phyloP scores from a whole-genome alignment of 2,329 filamentous ascomycete genomes.

The Talaromyces sp. region DNA sequence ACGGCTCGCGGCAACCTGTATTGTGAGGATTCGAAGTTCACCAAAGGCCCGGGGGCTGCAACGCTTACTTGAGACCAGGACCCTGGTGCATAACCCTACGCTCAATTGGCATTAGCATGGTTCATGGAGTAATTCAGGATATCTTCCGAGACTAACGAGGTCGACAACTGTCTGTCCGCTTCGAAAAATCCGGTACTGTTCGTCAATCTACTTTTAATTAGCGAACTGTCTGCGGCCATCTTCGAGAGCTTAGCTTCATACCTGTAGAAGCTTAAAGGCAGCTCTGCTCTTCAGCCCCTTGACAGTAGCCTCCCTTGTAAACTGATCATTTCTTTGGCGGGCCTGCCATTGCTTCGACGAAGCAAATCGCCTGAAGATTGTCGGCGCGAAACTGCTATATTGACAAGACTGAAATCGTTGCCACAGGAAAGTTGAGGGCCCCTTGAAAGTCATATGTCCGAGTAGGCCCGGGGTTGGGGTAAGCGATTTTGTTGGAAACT shows the following conservation, averaged over 20 bases:
- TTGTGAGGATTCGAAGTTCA: slow-evolving; percentile 3
- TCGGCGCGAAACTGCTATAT: not conserved
- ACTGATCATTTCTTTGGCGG: slow-evolving; percentile 69
- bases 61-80: slow-evolving; percentile 53
- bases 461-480: not conserved
- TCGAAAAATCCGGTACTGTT: slow-evolving; percentile 72
- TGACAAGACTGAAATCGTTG: slow-evolving; percentile 20
- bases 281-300: slow-evolving; percentile 81
- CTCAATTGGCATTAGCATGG: slow-evolving; percentile 3
- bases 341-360: slow-evolving; percentile 78
- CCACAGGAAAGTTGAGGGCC: not conserved
- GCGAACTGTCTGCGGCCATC: slow-evolving; percentile 5
- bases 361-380: slow-evolving; percentile 18
- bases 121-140: not conserved
- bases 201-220: slow-evolving; percentile 60
- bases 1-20: slow-evolving; percentile 71
- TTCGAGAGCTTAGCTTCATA: slow-evolving; percentile 26
- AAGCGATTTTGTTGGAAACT: not conserved
- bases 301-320: slow-evolving; percentile 68
- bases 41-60: not conserved
- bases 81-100: slow-evolving; percentile 48
- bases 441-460: not conserved
- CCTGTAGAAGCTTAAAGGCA: slow-evolving; percentile 88
- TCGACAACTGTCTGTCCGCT: slow-evolving; percentile 83
- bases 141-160: slow-evolving; percentile 50